Base-by-base conservation (phyloP, 768 basidiomycete species). In the Coprinopsis marcescibilis region DNA sequence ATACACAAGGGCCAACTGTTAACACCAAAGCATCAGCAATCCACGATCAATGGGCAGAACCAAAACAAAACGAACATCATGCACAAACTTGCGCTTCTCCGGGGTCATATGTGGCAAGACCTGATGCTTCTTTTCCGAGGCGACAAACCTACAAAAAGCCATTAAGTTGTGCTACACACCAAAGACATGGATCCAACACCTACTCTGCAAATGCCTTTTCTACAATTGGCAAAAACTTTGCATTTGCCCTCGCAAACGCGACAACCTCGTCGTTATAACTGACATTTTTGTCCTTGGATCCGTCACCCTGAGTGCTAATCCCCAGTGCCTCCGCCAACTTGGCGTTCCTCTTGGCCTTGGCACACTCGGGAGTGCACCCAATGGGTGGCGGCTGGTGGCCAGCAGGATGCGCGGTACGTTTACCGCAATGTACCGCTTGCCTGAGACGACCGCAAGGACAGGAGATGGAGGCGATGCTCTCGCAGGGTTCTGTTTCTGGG, bases 321-420 rank as follows among this genome's bases (percentile, higher is more conserved):
- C 94, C 93, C 3, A 99, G 65, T 1, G 96, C 96, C 30, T 93
- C 91, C 0, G 96, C 96, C 6, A 99, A 65, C 27, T 80, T 70
- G 0, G 84, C 89, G 55, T 96, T 97, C 10, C 96, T 78, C 60
- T 94, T 88, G 35, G 84, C 87, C 41, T 91, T 71, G 29, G 69
- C 72, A 55, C 96, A 99, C 35, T 95, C 90, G 36, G 77, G 83
- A 13, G 80, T 79, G 58, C 96, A 99, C 53, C 86, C 85, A 7
- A 53, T 67, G 53, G 50, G 67, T 56, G 53, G 23, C 25, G 57
- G 63, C 25, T 62, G 54, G 32, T 71, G 67, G 3, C 73, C 74
- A 0, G 64, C 58, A 2, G 79, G 67, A 43, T 74, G 72, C 1
- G 71, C 57, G 1, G 67, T 62, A 45, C 63, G 71, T 24, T 80